A percentile compares a stretch with the other conserved stretches of the same genome.
Conservation (phyloP, 768 basidiomycete genomes). For the Phylloporus scabripes region DNA sequence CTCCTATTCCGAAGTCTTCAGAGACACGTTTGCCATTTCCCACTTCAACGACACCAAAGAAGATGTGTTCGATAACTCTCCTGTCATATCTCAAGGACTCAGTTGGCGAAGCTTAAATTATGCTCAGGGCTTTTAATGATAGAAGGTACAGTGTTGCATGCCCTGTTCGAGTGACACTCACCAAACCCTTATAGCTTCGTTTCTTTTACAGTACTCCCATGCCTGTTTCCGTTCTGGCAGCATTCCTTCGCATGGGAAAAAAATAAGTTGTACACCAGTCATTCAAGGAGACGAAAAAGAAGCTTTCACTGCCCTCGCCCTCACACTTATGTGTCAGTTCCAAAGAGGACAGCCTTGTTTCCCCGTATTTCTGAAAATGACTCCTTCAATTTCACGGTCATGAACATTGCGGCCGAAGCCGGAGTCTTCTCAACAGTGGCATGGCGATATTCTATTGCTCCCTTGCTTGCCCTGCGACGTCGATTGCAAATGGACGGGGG, state of each 20-base stretch:
- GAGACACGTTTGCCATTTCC: slow-evolving; percentile 23
- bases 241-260: slow-evolving; percentile 13
- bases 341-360: neutral
- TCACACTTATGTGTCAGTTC: neutral
- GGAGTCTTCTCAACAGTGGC: slow-evolving; percentile 1
- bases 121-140: slow-evolving; percentile 19
- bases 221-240: slow-evolving; percentile 5
- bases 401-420: slow-evolving; percentile 12
- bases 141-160: neutral
- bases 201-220: slow-evolving; percentile 5
- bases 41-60: slow-evolving; percentile 1
- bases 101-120: slow-evolving; percentile 8
- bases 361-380: slow-evolving; percentile 7
- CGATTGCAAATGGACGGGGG: slow-evolving; percentile 9
- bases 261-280: slow-evolving; percentile 12
- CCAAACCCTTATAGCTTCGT: slow-evolving; percentile 2
- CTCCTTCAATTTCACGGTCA: slow-evolving; percentile 10
- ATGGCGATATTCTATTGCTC: slow-evolving; percentile 4
- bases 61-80: slow-evolving; percentile 18
- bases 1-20: slow-evolving; percentile 28
- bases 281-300: slow-evolving; percentile 7
- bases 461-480: slow-evolving; percentile 3
- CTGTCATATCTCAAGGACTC: slow-evolving; percentile 16
- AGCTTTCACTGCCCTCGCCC: neutral
- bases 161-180: neutral